Evolutionary conservation across 2,329 filamentous ascomycete species (phyloP).

Genomic region (Metarhizium album): DNA sequence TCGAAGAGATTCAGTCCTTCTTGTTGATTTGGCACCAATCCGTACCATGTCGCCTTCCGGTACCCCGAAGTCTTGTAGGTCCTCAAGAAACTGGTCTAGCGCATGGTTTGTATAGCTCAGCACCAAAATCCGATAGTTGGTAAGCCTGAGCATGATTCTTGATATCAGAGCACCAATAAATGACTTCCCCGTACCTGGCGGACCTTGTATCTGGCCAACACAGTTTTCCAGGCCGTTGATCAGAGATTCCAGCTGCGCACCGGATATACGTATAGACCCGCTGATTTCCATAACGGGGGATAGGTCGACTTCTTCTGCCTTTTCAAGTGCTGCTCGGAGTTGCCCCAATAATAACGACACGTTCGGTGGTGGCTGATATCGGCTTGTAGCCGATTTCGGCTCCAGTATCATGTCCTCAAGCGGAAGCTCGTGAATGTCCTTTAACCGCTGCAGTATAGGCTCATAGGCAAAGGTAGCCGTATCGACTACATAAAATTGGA

Average conservation of each 20-base stretch:
- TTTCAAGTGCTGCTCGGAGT: background rate
- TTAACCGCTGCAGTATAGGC: constrained; percentile 50
- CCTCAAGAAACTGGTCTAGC: constrained; percentile 54
- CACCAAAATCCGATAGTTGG: constrained; percentile 45
- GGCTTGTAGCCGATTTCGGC: constrained; percentile 2
- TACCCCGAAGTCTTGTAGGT: constrained; percentile 51
- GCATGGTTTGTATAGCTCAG: constrained; percentile 61
- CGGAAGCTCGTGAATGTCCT: constrained; percentile 43
- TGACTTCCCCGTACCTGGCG: constrained; percentile 68
- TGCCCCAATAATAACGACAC: background rate
- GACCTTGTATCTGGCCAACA: constrained; percentile 58
- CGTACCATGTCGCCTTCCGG: constrained; percentile 40
- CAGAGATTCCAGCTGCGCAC: constrained; percentile 46
- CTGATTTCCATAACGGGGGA: constrained; percentile 10
- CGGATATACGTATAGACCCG: constrained; percentile 14
- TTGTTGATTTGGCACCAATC: constrained; percentile 48
- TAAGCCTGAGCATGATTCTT: constrained; percentile 41
- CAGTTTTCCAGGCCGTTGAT: constrained; percentile 38
- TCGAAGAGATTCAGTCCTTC: constrained; percentile 34
- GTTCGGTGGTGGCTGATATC: background rate
- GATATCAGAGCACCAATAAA: constrained; percentile 57
- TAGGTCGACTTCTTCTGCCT: constrained; percentile 4
- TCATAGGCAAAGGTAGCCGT: constrained; percentile 60
- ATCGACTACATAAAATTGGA: constrained; percentile 48
- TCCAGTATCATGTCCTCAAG: constrained; percentile 42